These are phyloP conservation scores for Pseudomonodictys pantanalensis DNA, from an alignment of 495 filamentous ascomycete species.

Conservation along the genomic window DNA sequence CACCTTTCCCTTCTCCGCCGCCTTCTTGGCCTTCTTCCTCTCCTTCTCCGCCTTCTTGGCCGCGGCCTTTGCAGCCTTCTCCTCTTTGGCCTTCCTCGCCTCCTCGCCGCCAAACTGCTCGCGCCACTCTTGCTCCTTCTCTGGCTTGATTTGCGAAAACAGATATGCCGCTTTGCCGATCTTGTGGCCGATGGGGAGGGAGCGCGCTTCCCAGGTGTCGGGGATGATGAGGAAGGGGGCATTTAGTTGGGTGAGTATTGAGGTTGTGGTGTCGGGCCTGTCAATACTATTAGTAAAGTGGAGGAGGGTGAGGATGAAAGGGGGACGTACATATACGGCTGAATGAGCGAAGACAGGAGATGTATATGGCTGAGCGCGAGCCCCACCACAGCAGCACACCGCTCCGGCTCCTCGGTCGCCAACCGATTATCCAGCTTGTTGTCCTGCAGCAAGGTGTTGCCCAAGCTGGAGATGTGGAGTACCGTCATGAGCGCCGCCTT, in stretches of 20 bases:
- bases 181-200: slow-evolving; percentile 68
- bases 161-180: slow-evolving; percentile 79
- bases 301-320: not conserved
- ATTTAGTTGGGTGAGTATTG: slow-evolving; percentile 73
- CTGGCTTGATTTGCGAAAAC: slow-evolving; percentile 78
- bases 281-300: not conserved
- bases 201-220: slow-evolving; percentile 61
- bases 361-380: slow-evolving; percentile 74
- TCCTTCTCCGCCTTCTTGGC: slow-evolving; percentile 58
- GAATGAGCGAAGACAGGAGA: slow-evolving; percentile 70
- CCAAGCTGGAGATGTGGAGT: slow-evolving; percentile 66
- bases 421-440: slow-evolving; percentile 79
- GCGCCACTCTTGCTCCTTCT: slow-evolving; percentile 81
- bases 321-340: slow-evolving; percentile 65
- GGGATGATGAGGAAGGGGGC: slow-evolving; percentile 65
- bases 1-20: slow-evolving; percentile 43
- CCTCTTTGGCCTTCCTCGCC: slow-evolving; percentile 59
- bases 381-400: slow-evolving; percentile 73
- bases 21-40: slow-evolving; percentile 59
- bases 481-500: slow-evolving; percentile 67
- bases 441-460: slow-evolving; percentile 79
- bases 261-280: slow-evolving; percentile 57
- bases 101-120: slow-evolving; percentile 76
- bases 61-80: slow-evolving; percentile 52
- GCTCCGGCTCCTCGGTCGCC: slow-evolving; percentile 68